Conservation (phyloP, 495 filamentous ascomycete genomes). For the Venustampulla echinocandica region DNA sequence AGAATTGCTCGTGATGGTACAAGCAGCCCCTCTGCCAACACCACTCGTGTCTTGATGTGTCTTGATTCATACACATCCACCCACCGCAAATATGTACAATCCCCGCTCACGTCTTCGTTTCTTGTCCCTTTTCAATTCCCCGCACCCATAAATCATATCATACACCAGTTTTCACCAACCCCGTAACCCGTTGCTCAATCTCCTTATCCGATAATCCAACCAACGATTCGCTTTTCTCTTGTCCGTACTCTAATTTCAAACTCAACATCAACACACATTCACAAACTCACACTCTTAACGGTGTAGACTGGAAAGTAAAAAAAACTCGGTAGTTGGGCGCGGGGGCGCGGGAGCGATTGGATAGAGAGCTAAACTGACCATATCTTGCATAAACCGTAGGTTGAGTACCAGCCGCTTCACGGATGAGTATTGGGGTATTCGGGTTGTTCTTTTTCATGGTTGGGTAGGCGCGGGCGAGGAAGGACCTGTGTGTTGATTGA, state of each 20-base stretch:
- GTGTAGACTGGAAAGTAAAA: too few species aligned
- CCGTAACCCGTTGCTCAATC: conserved; percentile 82
- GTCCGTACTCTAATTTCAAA: conserved; percentile 64
- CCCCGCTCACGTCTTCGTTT: too few species aligned
- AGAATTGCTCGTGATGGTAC: too few species aligned
- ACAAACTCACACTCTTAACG: too few species aligned
- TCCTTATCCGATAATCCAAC: conserved; percentile 74
- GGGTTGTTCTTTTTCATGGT: conserved; percentile 99
- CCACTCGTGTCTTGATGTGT: too few species aligned
- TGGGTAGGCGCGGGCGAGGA: conserved; percentile 86
- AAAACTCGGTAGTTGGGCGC: too few species aligned
- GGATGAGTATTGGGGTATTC: conserved; percentile 84
- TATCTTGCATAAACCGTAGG: conserved; percentile 90
- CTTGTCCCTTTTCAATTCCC: conserved; percentile 8
- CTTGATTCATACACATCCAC: too few species aligned
- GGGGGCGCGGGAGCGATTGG: conserved; percentile 1
- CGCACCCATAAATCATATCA: conserved; percentile 1
- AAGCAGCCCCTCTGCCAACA: too few species aligned
- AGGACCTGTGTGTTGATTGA: conserved; percentile 50
- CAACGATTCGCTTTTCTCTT: conserved; percentile 79
- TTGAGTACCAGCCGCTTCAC: conserved; percentile 73
- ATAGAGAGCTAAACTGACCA: conserved; percentile 48
- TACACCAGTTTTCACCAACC: conserved; percentile 56
- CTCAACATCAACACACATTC: too few species aligned
- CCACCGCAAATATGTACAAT: too few species aligned